Percentiles rank a stretch among this genome's conserved stretches.
Evolutionary conservation across 2,329 filamentous ascomycete species (phyloP).

Genomic region (Plectosphaerella plurivora): DNA sequence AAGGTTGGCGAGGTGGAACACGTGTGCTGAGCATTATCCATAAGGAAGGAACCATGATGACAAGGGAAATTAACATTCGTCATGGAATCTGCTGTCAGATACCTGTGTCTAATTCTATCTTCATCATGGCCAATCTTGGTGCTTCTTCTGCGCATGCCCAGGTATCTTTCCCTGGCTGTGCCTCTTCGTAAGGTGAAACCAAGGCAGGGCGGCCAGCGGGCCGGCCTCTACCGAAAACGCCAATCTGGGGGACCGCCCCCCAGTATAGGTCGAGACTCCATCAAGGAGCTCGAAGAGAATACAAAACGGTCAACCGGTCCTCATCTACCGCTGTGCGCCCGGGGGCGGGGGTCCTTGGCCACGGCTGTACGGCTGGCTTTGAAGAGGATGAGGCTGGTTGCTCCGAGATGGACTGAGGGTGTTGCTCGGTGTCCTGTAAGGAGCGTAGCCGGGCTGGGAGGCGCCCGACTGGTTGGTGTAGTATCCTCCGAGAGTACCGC

Average conservation of each 20-base stretch:
- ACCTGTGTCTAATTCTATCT: neutral
- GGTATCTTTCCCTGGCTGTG: neutral
- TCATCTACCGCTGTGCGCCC: neutral
- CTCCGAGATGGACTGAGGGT: neutral
- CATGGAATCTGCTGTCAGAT: neutral
- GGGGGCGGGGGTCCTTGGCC: neutral
- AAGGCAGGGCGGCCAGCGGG: neutral
- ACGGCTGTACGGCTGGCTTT: conserved; percentile 7
- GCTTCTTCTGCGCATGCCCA: neutral
- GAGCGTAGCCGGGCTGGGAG: neutral
- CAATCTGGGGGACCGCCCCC: neutral
- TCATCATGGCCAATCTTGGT: neutral
- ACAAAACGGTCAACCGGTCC: neutral
- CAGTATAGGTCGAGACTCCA: neutral
- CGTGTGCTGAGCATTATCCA: conserved; percentile 58
- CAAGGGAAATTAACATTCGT: conserved; percentile 12
- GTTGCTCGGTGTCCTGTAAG: neutral
- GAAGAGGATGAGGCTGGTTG: conserved; percentile 7
- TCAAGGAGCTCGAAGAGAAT: neutral
- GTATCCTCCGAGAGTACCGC: conserved; percentile 13
- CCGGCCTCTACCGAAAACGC: neutral
- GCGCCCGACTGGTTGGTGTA: conserved; percentile 19
- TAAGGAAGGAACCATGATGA: neutral
- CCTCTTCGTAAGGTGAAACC: neutral
- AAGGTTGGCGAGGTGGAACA: conserved; percentile 64